phyloP scores from a whole-genome alignment of 192 early-diverging fungal species.

The Coemansia furcata region DNA sequence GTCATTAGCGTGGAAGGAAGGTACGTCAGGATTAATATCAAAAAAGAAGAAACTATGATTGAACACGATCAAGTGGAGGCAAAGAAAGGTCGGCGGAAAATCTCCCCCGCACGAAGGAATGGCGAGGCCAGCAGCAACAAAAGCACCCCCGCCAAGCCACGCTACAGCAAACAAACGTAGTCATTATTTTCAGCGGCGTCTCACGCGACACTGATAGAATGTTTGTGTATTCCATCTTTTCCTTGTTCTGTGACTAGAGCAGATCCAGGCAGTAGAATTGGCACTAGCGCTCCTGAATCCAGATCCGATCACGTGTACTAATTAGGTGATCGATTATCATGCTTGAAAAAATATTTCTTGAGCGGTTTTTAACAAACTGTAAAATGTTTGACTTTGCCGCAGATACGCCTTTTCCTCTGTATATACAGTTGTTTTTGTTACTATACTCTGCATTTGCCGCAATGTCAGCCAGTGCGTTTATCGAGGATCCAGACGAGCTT shows the following conservation, averaged over 20 bases:
- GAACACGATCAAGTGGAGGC: constrained; percentile 7
- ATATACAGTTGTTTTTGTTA: background rate
- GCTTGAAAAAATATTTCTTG: constrained; percentile 5
- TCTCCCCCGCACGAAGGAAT: background rate
- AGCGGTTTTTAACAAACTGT: background rate
- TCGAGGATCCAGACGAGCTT: constrained; percentile 45
- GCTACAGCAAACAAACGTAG: background rate
- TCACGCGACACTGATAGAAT: background rate
- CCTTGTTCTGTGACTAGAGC: background rate
- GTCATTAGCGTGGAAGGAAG: too few relatives aligned
- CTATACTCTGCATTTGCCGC: background rate
- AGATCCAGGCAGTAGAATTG: background rate
- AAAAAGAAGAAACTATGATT: constrained; percentile 5
- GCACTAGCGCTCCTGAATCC: background rate
- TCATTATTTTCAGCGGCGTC: background rate
- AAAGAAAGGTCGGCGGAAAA: background rate
- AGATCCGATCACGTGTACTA: background rate
- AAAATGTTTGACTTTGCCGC: background rate
- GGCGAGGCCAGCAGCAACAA: background rate
- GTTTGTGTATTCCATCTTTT: background rate
- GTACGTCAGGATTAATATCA: background rate
- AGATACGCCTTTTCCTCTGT: background rate
- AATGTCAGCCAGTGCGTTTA: constrained; percentile 36
- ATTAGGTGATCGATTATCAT: background rate
- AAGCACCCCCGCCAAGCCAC: background rate